Base-by-base conservation (phyloP, 306 rosid species). In the Cicer yamashitae region DNA sequence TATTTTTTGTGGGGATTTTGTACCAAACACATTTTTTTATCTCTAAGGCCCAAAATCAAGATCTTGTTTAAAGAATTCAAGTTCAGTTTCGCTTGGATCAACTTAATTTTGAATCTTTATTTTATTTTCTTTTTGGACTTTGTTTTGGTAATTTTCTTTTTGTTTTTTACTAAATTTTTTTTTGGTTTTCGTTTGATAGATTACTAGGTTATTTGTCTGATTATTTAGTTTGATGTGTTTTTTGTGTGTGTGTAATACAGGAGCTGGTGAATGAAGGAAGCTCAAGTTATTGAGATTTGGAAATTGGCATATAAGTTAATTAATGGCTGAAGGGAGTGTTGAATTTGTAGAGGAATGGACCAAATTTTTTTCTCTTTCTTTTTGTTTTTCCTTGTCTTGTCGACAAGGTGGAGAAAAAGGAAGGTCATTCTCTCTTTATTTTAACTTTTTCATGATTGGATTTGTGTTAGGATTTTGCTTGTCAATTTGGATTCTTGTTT, bases 221-320 rank as follows among this genome's bases (percentile, higher is more conserved):
- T 6, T 41, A 41, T 6, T 41, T 41, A 41, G 45, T 41, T 41
- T 41, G 8, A 41, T 46, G 11, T 51, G 15, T 58, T 30, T 11
- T 18, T 44, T 44, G 66, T 61, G 37, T 25, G 34, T 25, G 62
- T n/a, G 18, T 45, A 25, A 75, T 73, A 6, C 86, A 91, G 94
- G 94, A 89, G 62, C 7, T 76, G 79, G 37, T 76, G 81, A 82
- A 88, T 64, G 88, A 83, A 71, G 82, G 83, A 82, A 79, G 84
- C 38, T 82, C 90, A 77, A 85, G 79, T 59, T 82, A 82, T 74
- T 52, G 74, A 73, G 86, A 86, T 48, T 72, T 83, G 76, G 88
- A 83, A 76, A 77, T 81, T 81, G 89, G 88, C 71, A 68, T 81
- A 71, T 86, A 78, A 81, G 34, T 63, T 67, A 25, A 25, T 25